Evolutionary conservation across 73 alveolate genomes (phyloP).

Genomic region (Paramecium sonneborni): DNA sequence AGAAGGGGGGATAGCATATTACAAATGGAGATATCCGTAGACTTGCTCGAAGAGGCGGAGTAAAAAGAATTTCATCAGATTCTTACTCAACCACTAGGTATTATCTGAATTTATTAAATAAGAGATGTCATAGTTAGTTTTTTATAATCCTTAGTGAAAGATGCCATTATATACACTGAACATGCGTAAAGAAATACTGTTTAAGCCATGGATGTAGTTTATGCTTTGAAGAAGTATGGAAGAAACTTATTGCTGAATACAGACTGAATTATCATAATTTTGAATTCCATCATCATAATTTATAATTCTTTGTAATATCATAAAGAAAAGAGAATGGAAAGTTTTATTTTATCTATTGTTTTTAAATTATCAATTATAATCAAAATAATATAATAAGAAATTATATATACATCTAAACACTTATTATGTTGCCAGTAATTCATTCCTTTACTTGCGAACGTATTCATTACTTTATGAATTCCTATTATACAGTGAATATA

Average conservation of each 20-base stretch:
- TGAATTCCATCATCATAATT: neutral
- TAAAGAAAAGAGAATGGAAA: too few relatives aligned
- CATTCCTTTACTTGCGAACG: neutral
- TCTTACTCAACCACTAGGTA: slow-evolving; percentile 1
- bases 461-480: neutral
- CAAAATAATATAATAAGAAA: too few relatives aligned
- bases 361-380: too few relatives aligned
- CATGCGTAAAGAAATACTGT: slow-evolving; percentile 54
- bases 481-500: neutral
- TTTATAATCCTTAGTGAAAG: slow-evolving; percentile 75
- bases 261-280: neutral
- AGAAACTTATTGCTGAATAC: slow-evolving; percentile 28
- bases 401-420: too few relatives aligned
- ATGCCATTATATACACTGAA: slow-evolving; percentile 74
- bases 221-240: slow-evolving; percentile 31
- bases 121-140: slow-evolving; percentile 74
- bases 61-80: slow-evolving; percentile 79
- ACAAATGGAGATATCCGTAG: slow-evolving; percentile 85
- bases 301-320: too few relatives aligned
- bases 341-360: too few relatives aligned
- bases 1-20: slow-evolving; percentile 56
- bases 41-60: slow-evolving; percentile 95
- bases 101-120: slow-evolving; percentile 50
- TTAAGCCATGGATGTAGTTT: slow-evolving; percentile 50
- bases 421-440: neutral